These are phyloP conservation scores for Hebeloma cylindrosporum DNA, from an alignment of 768 basidiomycete genomes.

Conservation along the genomic window DNA sequence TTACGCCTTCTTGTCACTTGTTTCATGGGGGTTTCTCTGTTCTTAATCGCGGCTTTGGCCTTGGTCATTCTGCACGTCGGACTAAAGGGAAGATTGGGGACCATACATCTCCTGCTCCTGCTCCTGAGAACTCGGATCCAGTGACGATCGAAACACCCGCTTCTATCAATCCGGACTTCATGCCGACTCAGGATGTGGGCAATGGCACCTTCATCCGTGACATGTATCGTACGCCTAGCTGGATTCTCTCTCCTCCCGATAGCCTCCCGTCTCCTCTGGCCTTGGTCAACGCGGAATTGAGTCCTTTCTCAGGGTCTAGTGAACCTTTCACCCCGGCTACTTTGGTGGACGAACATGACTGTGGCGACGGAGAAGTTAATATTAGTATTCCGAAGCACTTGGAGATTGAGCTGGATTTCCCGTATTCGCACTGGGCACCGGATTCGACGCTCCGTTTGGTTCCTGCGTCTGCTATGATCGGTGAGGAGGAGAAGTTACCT, in stretches of 20 bases:
- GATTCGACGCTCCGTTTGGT: conserved; percentile 27
- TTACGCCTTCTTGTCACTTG: conserved; percentile 20
- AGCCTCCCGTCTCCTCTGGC: conserved; percentile 27
- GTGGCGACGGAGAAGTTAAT: conserved; percentile 18
- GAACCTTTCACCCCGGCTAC: conserved; percentile 26
- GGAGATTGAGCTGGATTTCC: conserved; percentile 16
- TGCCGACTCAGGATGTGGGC: conserved; percentile 15
- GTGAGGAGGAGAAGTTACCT: no score
- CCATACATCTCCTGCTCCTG: conserved; percentile 1
- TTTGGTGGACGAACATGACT: conserved; percentile 15
- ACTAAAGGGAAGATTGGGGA: conserved; percentile 8
- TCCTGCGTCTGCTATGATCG: conserved; percentile 14
- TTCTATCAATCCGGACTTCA: not conserved
- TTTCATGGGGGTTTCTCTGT: conserved; percentile 23
- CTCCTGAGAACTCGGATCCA: not conserved
- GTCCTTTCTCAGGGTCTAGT: conserved; percentile 7
- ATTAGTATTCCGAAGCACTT: conserved; percentile 24
- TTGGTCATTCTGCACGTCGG: conserved; percentile 12
- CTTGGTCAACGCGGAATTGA: conserved; percentile 14
- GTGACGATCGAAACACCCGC: not conserved
- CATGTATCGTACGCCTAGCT: conserved; percentile 27
- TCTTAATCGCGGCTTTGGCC: conserved; percentile 18
- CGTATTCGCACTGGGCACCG: conserved; percentile 14
- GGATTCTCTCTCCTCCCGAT: conserved; percentile 28
- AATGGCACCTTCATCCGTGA: conserved; percentile 26